A percentile compares a stretch with the other conserved stretches of the same genome.
Evolutionary conservation across 2,329 filamentous ascomycete species (phyloP).

Genomic region (Lomentospora prolificans): DNA sequence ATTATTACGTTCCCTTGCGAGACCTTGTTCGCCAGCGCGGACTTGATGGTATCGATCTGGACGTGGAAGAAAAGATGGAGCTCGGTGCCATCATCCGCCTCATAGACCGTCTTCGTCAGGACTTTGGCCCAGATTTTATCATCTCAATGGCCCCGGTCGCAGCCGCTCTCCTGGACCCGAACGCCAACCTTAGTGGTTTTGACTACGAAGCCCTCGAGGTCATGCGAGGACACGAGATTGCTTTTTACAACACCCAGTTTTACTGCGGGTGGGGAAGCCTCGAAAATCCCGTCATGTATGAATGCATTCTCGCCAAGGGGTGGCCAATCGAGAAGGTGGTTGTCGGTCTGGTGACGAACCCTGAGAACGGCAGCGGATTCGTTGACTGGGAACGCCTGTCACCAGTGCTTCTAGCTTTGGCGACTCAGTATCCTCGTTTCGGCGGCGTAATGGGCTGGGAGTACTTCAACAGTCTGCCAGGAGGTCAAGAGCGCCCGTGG

Average conservation of each 20-base stretch:
- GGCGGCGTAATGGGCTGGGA: conserved; percentile 94
- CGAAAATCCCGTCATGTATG: conserved; percentile 35
- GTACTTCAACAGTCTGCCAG: conserved; percentile 75
- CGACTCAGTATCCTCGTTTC: conserved; percentile 52
- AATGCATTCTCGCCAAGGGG: conserved; percentile 46
- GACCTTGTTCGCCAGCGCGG: conserved; percentile 50
- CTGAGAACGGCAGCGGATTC: conserved; percentile 55
- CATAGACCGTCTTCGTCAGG: conserved; percentile 55
- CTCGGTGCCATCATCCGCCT: conserved; percentile 55
- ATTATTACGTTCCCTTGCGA: conserved; percentile 60
- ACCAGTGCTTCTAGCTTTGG: conserved; percentile 30
- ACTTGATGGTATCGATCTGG: conserved; percentile 65
- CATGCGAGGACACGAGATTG: conserved; percentile 54
- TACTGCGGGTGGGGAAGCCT: conserved; percentile 78
- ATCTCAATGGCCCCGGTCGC: conserved; percentile 78
- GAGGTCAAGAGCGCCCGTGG: conserved; percentile 54
- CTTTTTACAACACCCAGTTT: conserved; percentile 88
- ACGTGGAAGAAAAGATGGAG: conserved; percentile 69
- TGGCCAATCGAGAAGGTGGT: conserved; percentile 69
- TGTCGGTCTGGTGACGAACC: conserved; percentile 71
- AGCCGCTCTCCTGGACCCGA: conserved; percentile 50
- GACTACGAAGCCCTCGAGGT: conserved; percentile 66
- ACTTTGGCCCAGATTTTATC: conserved; percentile 62
- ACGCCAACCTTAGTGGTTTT: conserved; percentile 67
- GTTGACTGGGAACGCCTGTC: conserved; percentile 38